These are phyloP conservation scores for Cicer arietinum DNA, from an alignment of 306 rosid genomes.

Conservation along the genomic window DNA sequence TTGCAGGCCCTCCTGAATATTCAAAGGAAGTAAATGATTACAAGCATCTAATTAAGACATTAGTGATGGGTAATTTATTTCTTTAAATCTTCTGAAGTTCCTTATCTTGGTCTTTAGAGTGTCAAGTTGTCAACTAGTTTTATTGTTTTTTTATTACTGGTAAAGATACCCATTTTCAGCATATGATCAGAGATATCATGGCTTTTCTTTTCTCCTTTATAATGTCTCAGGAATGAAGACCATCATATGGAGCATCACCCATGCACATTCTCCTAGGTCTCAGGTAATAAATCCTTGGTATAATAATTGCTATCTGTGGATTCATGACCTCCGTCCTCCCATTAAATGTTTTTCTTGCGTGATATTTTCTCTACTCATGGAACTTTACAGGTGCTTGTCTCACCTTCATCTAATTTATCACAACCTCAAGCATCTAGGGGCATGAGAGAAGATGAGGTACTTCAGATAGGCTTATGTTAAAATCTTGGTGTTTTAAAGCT, in stretches of 20 bases:
- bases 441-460: conserved; percentile 99
- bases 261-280: conserved; percentile 91
- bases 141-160: conserved; percentile 3
- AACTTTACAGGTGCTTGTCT: conserved; percentile 74
- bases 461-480: conserved; percentile 31
- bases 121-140: conserved; percentile 27
- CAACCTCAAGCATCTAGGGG: conserved; percentile 86
- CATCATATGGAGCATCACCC: conserved; percentile 97
- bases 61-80: conserved; percentile 89
- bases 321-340: conserved; percentile 42
- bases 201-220: conserved; percentile 6
- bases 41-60: conserved; percentile 91
- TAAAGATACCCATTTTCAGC: conserved; percentile 1
- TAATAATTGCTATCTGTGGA: conserved; percentile 35
- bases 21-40: conserved; percentile 96
- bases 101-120: conserved; percentile 8
- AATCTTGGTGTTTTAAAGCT: conserved; percentile 33
- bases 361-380: conserved; percentile 60
- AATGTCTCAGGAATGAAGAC: conserved; percentile 94
- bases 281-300: conserved; percentile 67
- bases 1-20: conserved; percentile 89
- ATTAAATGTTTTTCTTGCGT: conserved; percentile 52
- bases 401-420: conserved; percentile 77
- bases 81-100: conserved; percentile 37
- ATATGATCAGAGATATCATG: conserved; percentile 10